Conservation (phyloP, 2,329 filamentous ascomycete genomes). For the Fusarium papillatum region DNA sequence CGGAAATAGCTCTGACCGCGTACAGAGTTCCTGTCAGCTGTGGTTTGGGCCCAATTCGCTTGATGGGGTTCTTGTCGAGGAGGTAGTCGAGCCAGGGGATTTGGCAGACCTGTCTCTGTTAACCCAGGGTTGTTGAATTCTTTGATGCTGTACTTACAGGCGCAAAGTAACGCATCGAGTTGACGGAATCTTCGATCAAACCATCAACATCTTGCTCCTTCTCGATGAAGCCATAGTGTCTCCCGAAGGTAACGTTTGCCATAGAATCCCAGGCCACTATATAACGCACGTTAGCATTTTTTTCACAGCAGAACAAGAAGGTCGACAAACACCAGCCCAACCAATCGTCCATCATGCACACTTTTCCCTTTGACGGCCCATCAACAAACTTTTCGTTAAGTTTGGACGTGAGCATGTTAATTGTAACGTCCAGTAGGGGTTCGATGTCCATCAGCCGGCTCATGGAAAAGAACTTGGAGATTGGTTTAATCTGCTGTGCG, state of each 20-base stretch:
- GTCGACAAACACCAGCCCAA: neutral
- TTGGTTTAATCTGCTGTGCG: neutral
- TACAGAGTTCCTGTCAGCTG: neutral
- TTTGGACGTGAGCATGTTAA: neutral
- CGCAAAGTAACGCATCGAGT: neutral
- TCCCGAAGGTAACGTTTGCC: neutral
- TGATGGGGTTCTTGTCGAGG: conserved; percentile 15
- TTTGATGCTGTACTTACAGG: neutral
- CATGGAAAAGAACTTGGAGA: conserved; percentile 3
- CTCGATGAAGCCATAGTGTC: neutral
- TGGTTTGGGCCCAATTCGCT: conserved; percentile 1
- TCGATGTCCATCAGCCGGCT: neutral
- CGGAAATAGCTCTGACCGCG: neutral
- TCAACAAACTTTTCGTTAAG: neutral
- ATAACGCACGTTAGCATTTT: neutral
- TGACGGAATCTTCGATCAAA: neutral
- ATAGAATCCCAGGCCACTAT: conserved; percentile 4
- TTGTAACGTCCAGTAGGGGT: neutral
- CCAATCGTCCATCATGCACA: conserved; percentile 3
- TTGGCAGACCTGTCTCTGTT: neutral
- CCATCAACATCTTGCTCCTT: neutral
- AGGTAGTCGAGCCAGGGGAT: conserved; percentile 8
- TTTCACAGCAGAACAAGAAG: neutral
- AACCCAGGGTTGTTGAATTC: neutral
- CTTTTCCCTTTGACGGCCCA: neutral